Evolutionary conservation across 345 rosid genomes (phyloP), one percentile per base, ranked within the genome.

Genomic region (Gossypium bickii): DNA sequence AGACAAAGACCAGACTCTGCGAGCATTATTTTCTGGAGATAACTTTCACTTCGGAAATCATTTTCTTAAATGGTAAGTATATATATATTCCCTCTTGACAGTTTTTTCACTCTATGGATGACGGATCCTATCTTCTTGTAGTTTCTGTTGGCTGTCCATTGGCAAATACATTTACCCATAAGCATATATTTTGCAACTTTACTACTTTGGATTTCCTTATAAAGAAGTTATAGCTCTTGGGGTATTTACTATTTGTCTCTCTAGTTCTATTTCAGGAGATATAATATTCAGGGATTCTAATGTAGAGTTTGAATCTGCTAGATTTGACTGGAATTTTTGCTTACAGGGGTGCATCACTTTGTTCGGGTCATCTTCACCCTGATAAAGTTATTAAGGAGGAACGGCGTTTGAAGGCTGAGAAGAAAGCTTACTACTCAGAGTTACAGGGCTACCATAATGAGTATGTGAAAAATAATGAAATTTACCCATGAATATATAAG

Each of bases 41-140:
- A 89, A 89, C 86, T 86, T 93, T 53, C 90, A 89, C 79, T 93
- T 93, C 73, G 97, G 97, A 76, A 95, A 88, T 83, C 97, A 93
- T 78, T 84, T 76, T 68, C 81, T 85, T 72, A 84, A 87, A 79
- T 95, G 99, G 99, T 81, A 73, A 89, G 97, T 83, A 67, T 64
- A 74, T 43, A 3, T 78, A 41, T 77, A 51, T 5, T 34, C 41
- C 41, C 53, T 29, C 38, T 52, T 53, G 22, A 44, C 43, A 22
- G 11, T 58, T 3, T n/a, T 25, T 0, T 20, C 5, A 7, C 4
- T 3, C 13, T 67, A 24, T 34, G 60, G 61, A 52, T 3, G 12
- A n/a, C 29, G 44, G 11, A 52, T 53, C 27, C 61, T 70, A 17
- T 69, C 24, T 69, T 51, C 73, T 53, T 70, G 47, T 17, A 51